phyloP scores from a whole-genome alignment of 2,329 filamentous ascomycete species.

The Stagonosporopsis rhizophila region DNA sequence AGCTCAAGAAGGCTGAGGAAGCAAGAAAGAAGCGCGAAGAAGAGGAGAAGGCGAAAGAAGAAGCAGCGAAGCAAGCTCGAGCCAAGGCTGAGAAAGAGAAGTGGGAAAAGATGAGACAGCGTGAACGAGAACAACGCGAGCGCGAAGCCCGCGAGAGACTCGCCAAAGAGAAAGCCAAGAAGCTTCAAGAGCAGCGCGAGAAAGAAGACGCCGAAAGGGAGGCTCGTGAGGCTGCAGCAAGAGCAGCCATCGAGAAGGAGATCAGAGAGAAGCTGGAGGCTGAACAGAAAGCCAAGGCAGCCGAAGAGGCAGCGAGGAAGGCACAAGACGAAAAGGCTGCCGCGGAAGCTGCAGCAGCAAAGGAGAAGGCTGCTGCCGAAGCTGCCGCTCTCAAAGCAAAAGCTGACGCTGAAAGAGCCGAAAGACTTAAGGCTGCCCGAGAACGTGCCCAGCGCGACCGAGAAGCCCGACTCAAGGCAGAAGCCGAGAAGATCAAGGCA shows the following conservation, averaged over 20 bases:
- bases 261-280: slow-evolving; percentile 52
- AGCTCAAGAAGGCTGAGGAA: slow-evolving; percentile 48
- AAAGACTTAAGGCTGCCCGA: slow-evolving; percentile 48
- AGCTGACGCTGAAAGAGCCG: slow-evolving; percentile 44
- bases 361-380: slow-evolving; percentile 41
- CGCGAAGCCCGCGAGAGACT: slow-evolving; percentile 56
- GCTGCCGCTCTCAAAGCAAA: slow-evolving; percentile 42
- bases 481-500: slow-evolving; percentile 45
- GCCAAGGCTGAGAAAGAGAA: slow-evolving; percentile 59
- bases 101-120: slow-evolving; percentile 58
- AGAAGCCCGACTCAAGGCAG: slow-evolving; percentile 47
- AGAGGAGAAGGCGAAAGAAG: slow-evolving; percentile 57
- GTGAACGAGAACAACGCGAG: slow-evolving; percentile 58
- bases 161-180: slow-evolving; percentile 49
- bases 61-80: slow-evolving; percentile 54
- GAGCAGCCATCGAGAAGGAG: slow-evolving; percentile 51
- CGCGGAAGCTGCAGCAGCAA: slow-evolving; percentile 39
- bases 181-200: slow-evolving; percentile 51
- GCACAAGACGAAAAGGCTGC: slow-evolving; percentile 48
- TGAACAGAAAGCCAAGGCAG: slow-evolving; percentile 48
- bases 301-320: slow-evolving; percentile 48
- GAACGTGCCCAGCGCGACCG: slow-evolving; percentile 50
- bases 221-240: slow-evolving; percentile 45
- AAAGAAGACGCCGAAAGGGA: slow-evolving; percentile 50
- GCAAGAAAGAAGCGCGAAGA: slow-evolving; percentile 39